These are phyloP conservation scores for Pseudogymnoascus sp. DNA, from an alignment of 2,329 filamentous ascomycete genomes.

Conservation along the genomic window DNA sequence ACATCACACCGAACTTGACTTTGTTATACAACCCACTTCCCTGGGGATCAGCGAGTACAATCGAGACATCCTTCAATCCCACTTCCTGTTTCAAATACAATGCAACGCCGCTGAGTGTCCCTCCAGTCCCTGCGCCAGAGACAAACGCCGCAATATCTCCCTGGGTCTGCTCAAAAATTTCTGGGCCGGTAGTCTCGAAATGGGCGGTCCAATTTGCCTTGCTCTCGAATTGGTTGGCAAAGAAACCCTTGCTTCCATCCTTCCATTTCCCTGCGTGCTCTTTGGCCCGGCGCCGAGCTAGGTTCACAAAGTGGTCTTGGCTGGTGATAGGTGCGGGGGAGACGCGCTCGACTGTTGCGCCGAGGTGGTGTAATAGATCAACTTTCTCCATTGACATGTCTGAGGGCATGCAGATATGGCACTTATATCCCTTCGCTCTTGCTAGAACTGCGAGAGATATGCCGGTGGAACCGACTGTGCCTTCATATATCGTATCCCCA, in stretches of 20 bases:
- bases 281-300: constrained; percentile 65
- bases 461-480: constrained; percentile 90
- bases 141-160: constrained; percentile 79
- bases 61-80: constrained; percentile 31
- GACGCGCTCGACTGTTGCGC: constrained; percentile 86
- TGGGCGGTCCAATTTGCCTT: constrained; percentile 84
- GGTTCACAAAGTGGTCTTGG: constrained; percentile 87
- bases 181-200: constrained; percentile 73
- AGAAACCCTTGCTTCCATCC: constrained; percentile 70
- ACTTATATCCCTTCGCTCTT: constrained; percentile 78
- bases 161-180: constrained; percentile 72
- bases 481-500: constrained; percentile 94
- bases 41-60: constrained; percentile 88
- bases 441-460: constrained; percentile 89
- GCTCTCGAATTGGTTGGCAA: constrained; percentile 94
- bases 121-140: constrained; percentile 87
- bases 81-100: constrained; percentile 65
- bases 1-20: constrained; percentile 92
- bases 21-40: constrained; percentile 91
- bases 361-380: constrained; percentile 78
- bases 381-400: constrained; percentile 87
- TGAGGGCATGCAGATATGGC: constrained; percentile 95
- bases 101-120: constrained; percentile 83
- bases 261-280: constrained; percentile 56
- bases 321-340: constrained; percentile 89